Percentiles rank a stretch among this genome's conserved stretches.
These are phyloP conservation scores for Podaxis sp. DNA, from an alignment of 768 basidiomycete species.

Conservation along the genomic window DNA sequence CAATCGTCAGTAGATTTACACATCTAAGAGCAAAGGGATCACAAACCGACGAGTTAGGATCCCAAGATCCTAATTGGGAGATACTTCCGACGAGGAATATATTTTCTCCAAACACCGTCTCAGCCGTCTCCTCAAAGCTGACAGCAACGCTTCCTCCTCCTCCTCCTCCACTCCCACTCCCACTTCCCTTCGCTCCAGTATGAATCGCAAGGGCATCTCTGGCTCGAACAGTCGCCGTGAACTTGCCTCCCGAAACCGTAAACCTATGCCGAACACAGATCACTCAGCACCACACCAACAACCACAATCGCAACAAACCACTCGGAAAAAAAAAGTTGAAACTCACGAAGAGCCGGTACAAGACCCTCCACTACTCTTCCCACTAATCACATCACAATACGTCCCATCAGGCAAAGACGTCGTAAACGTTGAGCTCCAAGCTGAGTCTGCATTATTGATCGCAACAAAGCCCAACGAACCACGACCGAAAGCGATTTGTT, in stretches of 20 bases:
- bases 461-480: constrained; percentile 46
- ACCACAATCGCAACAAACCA: background rate
- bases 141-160: constrained; percentile 32
- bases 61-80: constrained; percentile 53
- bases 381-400: constrained; percentile 67
- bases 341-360: constrained; percentile 55
- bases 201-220: constrained; percentile 58
- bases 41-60: constrained; percentile 43
- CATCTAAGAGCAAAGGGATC: background rate
- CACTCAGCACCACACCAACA: background rate
- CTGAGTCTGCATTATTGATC: constrained; percentile 61
- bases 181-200: constrained; percentile 37
- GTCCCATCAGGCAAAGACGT: constrained; percentile 56
- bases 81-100: constrained; percentile 60
- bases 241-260: constrained; percentile 46
- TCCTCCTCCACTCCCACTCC: constrained; percentile 20
- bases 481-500: constrained; percentile 67
- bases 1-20: background rate
- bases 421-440: constrained; percentile 54
- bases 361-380: constrained; percentile 32
- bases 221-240: constrained; percentile 48
- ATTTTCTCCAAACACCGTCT: constrained; percentile 59
- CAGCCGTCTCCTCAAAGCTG: constrained; percentile 52
- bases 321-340: background rate
- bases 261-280: constrained; percentile 31